Percentiles rank a stretch among this genome's conserved stretches.
phyloP scores from a whole-genome alignment of 768 basidiomycete genomes.

The Hypsizygus marmoreus region DNA sequence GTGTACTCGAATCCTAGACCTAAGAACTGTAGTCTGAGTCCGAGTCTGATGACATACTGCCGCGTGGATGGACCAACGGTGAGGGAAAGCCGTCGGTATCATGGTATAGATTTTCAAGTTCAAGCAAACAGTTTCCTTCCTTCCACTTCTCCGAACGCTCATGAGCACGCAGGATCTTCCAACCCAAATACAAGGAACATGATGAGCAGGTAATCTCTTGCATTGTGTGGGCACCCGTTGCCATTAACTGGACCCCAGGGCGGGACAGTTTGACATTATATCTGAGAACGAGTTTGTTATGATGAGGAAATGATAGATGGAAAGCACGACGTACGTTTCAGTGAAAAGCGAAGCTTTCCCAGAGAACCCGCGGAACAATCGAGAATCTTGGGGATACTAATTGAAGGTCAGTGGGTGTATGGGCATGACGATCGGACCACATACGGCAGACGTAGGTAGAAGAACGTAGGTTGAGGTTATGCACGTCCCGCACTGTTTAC shows the following conservation, averaged over 20 bases:
- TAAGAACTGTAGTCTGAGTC: constrained; percentile 30
- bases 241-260: constrained; percentile 59
- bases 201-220: constrained; percentile 53
- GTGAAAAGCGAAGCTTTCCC: constrained; percentile 63
- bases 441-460: constrained; percentile 42
- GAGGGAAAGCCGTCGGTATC: constrained; percentile 21
- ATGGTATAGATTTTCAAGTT: constrained; percentile 48
- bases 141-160: constrained; percentile 64
- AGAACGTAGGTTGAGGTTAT: constrained; percentile 47
- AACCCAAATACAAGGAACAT: constrained; percentile 59
- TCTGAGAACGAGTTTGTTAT: constrained; percentile 28
- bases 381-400: constrained; percentile 46
- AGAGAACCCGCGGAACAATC: constrained; percentile 55
- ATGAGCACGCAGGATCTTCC: constrained; percentile 62
- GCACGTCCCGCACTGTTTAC: constrained; percentile 46
- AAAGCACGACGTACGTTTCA: constrained; percentile 43
- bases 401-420: background rate
- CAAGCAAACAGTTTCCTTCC: constrained; percentile 59
- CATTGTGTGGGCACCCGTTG: constrained; percentile 64
- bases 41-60: constrained; percentile 34
- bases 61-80: constrained; percentile 18
- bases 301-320: background rate
- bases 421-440: constrained; percentile 14
- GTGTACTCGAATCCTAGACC: background rate
- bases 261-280: constrained; percentile 47